phyloP scores from a whole-genome alignment of 768 basidiomycete genomes.

The Aureoboletus auriporus region DNA sequence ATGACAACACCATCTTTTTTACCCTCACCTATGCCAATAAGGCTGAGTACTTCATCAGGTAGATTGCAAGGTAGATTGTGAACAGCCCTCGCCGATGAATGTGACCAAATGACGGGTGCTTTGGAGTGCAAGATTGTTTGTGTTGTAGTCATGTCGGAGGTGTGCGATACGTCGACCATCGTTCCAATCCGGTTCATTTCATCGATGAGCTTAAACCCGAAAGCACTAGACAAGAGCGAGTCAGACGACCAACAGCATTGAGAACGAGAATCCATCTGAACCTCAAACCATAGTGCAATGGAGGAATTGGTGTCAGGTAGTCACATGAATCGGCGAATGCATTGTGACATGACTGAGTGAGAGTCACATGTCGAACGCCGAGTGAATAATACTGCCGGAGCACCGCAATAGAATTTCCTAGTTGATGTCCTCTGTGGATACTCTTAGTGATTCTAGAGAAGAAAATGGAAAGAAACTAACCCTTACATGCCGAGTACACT shows the following conservation, averaged over 20 bases:
- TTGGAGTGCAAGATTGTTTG: slow-evolving; percentile 67
- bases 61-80: slow-evolving; percentile 77
- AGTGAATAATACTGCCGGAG: slow-evolving; percentile 78
- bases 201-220: slow-evolving; percentile 70
- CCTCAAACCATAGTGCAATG: slow-evolving; percentile 69
- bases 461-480: slow-evolving; percentile 38
- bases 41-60: slow-evolving; percentile 70
- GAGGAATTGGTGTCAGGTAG: slow-evolving; percentile 44
- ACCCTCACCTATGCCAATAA: slow-evolving; percentile 59
- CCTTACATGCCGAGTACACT: slow-evolving; percentile 89
- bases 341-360: slow-evolving; percentile 91
- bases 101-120: slow-evolving; percentile 93
- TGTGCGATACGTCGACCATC: slow-evolving; percentile 91
- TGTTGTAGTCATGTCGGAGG: slow-evolving; percentile 81
- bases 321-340: slow-evolving; percentile 85
- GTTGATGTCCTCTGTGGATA: slow-evolving; percentile 74
- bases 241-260: not conserved
- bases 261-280: slow-evolving; percentile 16
- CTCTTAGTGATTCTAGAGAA: not conserved
- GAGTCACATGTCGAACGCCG: slow-evolving; percentile 91
- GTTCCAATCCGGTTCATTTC: slow-evolving; percentile 97
- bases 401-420: slow-evolving; percentile 86
- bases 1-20: slow-evolving; percentile 85
- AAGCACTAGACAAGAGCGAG: slow-evolving; percentile 36
- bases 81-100: slow-evolving; percentile 83